phyloP scores from a whole-genome alignment of 2,329 filamentous ascomycete species.

The Calonectria multiphialidica region DNA sequence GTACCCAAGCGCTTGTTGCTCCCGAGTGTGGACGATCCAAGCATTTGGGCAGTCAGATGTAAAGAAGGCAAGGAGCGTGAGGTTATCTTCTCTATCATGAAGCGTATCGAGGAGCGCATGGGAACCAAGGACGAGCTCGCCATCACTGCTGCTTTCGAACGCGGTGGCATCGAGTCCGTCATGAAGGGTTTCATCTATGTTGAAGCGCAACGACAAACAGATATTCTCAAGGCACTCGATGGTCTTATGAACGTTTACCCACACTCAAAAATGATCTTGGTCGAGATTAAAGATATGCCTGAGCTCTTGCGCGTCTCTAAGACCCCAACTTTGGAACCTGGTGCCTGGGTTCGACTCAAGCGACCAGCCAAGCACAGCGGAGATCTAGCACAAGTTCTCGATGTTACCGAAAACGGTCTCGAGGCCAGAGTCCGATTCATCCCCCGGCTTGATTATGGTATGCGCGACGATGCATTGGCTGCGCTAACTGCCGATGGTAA shows the following conservation, averaged over 20 bases:
- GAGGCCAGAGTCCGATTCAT: slow-evolving; percentile 90
- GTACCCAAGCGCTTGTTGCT: slow-evolving; percentile 89
- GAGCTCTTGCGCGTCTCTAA: slow-evolving; percentile 93
- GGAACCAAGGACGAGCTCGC: slow-evolving; percentile 84
- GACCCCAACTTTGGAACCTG: slow-evolving; percentile 85
- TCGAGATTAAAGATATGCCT: slow-evolving; percentile 97
- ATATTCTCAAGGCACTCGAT: slow-evolving; percentile 86
- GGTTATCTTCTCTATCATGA: slow-evolving; percentile 88
- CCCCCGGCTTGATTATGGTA: slow-evolving; percentile 90
- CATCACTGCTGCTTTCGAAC: slow-evolving; percentile 93
- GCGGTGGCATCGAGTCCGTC: slow-evolving; percentile 78
- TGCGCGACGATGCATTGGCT: slow-evolving; percentile 78
- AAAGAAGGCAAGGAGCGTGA: slow-evolving; percentile 97
- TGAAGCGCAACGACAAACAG: slow-evolving; percentile 87
- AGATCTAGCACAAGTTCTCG: slow-evolving; percentile 91
- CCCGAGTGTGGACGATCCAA: slow-evolving; percentile 93
- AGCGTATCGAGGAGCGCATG: slow-evolving; percentile 84
- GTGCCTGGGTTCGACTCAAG: slow-evolving; percentile 91
- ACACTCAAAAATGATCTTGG: slow-evolving; percentile 85
- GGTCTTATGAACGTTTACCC: slow-evolving; percentile 92
- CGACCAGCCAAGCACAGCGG: slow-evolving; percentile 84
- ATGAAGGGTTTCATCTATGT: slow-evolving; percentile 98
- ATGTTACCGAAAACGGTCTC: slow-evolving; percentile 92
- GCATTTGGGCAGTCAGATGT: slow-evolving; percentile 94
- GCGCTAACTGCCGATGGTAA: slow-evolving; percentile 71